Base-by-base conservation (phyloP, 2,329 filamentous ascomycete genomes). In the Coniella vitis region DNA sequence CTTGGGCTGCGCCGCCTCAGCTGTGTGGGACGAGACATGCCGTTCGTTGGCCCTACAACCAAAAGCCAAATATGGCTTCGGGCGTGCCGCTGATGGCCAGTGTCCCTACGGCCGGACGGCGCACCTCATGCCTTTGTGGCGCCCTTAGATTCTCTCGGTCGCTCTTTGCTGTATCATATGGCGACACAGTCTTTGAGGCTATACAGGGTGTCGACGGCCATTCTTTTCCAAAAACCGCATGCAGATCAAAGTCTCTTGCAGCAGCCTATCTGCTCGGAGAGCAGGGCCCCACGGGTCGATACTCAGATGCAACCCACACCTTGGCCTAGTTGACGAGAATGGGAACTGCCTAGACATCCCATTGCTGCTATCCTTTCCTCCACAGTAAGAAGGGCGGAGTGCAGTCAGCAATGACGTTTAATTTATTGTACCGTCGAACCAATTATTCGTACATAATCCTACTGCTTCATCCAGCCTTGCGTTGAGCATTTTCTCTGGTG, bases 21-120 rank as follows among this genome's bases (percentile, higher is more conserved):
- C 44, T 46, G 16, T 46, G 16, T 37, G 47, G 48, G 43, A 22
- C 17, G 16, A 38, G 17, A n/a, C 13, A 45, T 44, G 38, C 10
- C 36, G 38, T 37, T 38, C 50, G 50, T 52, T 49, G 46, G 31
- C 42, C 32, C 47, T 52, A 42, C 47, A 43, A 47, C 42, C 38
- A 50, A 42, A 52, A 39, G 43, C 40, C 32, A 36, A 40, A 21
- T 35, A 21, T 16, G 31, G 22, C 45, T 38, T 25, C 42, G 50
- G 47, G 38, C 21, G 43, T 39, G 43, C 47, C 38, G 50, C 34
- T 22, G 35, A 25, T 34, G 45, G 43, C 35, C 9, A 13, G 34
- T 29, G 25, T 29, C 5, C 25, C 25, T 29, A 5, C 10, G 25
- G 25, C 35, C n/a, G 12, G 35, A 37, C 37, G 21, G 21, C 38